These are phyloP conservation scores for Melampsora larici-populina DNA, from an alignment of 1,284 basidiomycete species.

Conservation along the genomic window DNA sequence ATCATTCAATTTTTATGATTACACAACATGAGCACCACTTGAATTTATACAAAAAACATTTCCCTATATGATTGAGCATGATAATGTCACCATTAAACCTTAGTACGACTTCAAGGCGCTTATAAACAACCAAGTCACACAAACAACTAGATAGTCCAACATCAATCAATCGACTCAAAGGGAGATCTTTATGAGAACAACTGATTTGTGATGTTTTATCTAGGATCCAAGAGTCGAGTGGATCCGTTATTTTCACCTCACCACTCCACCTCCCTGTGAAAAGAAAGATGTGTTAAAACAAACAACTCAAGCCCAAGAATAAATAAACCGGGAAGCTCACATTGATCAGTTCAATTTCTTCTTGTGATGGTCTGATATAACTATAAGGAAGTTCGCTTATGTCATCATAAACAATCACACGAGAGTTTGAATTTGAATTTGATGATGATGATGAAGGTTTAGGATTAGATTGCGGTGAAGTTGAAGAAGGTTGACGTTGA, in stretches of 20 bases:
- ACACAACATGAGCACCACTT: too few species aligned
- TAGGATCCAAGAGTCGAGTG: neutral
- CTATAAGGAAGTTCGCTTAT: constrained; percentile 27
- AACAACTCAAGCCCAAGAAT: neutral
- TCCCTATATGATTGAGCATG: too few species aligned
- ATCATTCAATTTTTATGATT: too few species aligned
- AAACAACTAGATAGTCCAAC: too few species aligned
- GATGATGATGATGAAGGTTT: neutral
- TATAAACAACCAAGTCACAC: too few species aligned
- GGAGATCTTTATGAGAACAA: too few species aligned
- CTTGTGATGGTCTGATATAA: constrained; percentile 1
- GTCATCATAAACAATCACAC: constrained; percentile 31
- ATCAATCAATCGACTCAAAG: too few species aligned
- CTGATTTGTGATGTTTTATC: too few species aligned
- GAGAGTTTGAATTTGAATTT: constrained; percentile 7
- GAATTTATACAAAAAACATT: too few species aligned
- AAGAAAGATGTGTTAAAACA: neutral
- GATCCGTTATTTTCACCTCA: neutral
- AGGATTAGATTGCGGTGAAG: neutral
- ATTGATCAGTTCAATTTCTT: constrained; percentile 36
- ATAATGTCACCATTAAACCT: too few species aligned
- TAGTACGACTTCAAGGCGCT: too few species aligned
- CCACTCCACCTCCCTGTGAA: neutral
- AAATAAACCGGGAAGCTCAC: neutral
- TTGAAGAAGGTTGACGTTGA: constrained; percentile 12